Conservation (phyloP, 305 asterid species). For the Fraxinus velutina region DNA sequence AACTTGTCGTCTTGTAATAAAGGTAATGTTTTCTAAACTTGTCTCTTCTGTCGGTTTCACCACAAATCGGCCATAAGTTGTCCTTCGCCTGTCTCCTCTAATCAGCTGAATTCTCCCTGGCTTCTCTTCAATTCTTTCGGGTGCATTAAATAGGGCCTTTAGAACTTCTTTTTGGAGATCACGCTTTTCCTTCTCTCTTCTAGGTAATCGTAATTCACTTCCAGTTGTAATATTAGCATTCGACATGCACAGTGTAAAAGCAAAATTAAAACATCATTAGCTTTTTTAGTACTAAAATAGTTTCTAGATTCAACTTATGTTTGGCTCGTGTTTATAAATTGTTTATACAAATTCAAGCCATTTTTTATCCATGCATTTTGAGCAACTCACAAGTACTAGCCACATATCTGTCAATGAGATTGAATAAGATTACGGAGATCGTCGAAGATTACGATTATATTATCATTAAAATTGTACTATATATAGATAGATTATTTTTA, state of each 20-base stretch:
- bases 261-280: slow-evolving; percentile 12
- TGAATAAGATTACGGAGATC: too few species aligned
- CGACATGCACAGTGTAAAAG: slow-evolving; percentile 33
- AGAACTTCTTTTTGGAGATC: slow-evolving; percentile 50
- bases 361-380: neutral
- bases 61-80: slow-evolving; percentile 39
- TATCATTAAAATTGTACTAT: too few species aligned
- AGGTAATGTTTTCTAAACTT: slow-evolving; percentile 41
- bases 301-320: neutral
- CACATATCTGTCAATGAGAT: neutral
- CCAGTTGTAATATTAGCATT: slow-evolving; percentile 25
- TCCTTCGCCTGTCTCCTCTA: slow-evolving; percentile 28
- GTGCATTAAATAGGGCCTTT: slow-evolving; percentile 44
- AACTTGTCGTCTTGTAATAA: slow-evolving; percentile 41
- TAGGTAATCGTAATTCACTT: slow-evolving; percentile 27
- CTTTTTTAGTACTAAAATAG: slow-evolving; percentile 4
- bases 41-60: slow-evolving; percentile 48
- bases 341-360: neutral
- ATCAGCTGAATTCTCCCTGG: slow-evolving; percentile 15
- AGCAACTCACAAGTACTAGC: neutral
- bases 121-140: slow-evolving; percentile 37
- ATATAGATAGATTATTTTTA: too few species aligned
- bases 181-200: slow-evolving; percentile 27
- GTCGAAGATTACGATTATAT: too few species aligned
- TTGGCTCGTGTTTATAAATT: neutral